phyloP scores from a whole-genome alignment of 2,329 filamentous ascomycete genomes.

The Trichoderma atrobrunneum region DNA sequence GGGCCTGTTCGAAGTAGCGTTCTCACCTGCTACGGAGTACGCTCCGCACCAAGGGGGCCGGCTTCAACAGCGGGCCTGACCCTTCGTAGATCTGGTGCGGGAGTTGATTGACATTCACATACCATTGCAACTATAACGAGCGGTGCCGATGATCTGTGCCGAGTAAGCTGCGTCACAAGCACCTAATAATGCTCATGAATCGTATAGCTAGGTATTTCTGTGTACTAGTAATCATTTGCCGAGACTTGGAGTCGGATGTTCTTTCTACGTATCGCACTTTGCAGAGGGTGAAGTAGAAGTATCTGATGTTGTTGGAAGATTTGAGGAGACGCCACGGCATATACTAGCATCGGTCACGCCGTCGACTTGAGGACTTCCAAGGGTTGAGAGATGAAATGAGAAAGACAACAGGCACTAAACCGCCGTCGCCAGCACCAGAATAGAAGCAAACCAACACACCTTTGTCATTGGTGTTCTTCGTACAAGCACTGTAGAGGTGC shows the following conservation, averaged over 20 bases:
- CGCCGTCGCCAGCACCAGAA: background rate
- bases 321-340: background rate
- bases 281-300: background rate
- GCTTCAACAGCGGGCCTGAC: background rate
- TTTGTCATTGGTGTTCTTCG: background rate
- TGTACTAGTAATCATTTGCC: background rate
- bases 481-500: background rate
- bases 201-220: background rate
- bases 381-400: background rate
- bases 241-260: background rate
- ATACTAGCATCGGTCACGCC: background rate
- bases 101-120: background rate
- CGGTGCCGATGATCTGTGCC: background rate
- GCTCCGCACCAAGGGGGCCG: background rate
- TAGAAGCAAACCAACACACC: background rate
- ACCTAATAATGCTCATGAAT: background rate
- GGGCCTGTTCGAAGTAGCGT: background rate
- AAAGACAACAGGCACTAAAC: background rate
- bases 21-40: background rate
- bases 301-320: background rate
- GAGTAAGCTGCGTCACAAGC: background rate
- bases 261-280: background rate
- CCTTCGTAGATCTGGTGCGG: slow-evolving; percentile 6
- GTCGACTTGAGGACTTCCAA: background rate
- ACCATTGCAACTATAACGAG: background rate